Conservation (phyloP, 1,284 basidiomycete genomes). For the Papiliotrema nemorosa region DNA sequence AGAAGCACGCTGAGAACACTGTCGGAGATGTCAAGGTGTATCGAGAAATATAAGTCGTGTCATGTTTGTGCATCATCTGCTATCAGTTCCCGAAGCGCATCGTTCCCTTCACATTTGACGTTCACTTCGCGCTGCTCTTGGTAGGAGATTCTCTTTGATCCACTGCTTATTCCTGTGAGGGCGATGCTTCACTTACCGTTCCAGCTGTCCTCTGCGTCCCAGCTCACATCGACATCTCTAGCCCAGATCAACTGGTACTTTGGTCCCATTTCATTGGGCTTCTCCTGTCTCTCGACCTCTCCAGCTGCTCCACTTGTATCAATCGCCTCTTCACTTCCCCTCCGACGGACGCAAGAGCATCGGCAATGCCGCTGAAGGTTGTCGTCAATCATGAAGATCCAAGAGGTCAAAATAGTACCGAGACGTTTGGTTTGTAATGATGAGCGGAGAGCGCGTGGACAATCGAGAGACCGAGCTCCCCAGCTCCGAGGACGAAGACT, state of each 20-base stretch:
- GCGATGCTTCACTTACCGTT: constrained; percentile 9
- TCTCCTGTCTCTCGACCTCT: not conserved
- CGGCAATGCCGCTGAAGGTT: constrained; percentile 13
- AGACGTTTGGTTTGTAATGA: constrained; percentile 5
- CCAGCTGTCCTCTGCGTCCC: constrained; percentile 10
- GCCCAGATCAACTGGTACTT: constrained; percentile 18
- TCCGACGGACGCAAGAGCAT: constrained; percentile 4
- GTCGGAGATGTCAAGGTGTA: too few relatives aligned
- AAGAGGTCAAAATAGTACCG: constrained; percentile 21
- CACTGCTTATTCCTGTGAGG: not conserved
- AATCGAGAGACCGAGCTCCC: constrained; percentile 37
- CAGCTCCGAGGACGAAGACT: constrained; percentile 42
- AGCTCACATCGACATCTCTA: constrained; percentile 11
- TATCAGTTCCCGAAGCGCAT: not conserved
- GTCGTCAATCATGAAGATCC: constrained; percentile 41
- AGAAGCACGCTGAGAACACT: too few relatives aligned
- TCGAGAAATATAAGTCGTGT: too few relatives aligned
- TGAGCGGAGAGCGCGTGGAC: constrained; percentile 11
- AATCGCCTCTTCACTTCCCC: constrained; percentile 28
- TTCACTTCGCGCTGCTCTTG: not conserved
- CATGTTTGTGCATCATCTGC: not conserved
- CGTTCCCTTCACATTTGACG: too few relatives aligned
- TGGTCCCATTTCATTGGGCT: constrained; percentile 8
- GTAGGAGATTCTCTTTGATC: not conserved
- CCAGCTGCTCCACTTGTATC: constrained; percentile 8